These are phyloP conservation scores for Xanthoconium stramineum DNA, from an alignment of 768 basidiomycete species.

Conservation along the genomic window DNA sequence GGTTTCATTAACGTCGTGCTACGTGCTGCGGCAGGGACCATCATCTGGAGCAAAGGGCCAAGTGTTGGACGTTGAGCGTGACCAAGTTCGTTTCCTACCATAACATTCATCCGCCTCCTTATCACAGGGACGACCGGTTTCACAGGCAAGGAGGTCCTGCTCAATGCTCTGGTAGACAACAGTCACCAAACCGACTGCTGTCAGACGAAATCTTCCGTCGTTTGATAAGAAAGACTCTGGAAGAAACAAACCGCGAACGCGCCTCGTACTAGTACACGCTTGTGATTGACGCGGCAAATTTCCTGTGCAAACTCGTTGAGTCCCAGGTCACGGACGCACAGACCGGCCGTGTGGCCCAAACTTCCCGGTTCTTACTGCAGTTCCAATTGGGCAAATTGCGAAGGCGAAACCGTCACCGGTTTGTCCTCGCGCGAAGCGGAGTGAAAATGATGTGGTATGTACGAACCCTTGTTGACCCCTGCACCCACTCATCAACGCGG, in stretches of 20 bases:
- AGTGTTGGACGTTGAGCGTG: not conserved
- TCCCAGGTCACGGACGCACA: slow-evolving; percentile 1
- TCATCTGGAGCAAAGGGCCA: too few species aligned
- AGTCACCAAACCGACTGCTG: slow-evolving; percentile 24
- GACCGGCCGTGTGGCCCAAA: not conserved
- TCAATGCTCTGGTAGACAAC: slow-evolving; percentile 18
- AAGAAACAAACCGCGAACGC: slow-evolving; percentile 21
- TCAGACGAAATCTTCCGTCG: slow-evolving; percentile 22
- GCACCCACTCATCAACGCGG: not conserved
- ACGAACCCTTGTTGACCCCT: too few species aligned
- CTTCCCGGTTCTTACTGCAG: slow-evolving; percentile 29
- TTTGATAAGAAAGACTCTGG: slow-evolving; percentile 13
- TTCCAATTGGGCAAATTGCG: slow-evolving; percentile 21
- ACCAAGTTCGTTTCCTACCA: not conserved
- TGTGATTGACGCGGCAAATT: slow-evolving; percentile 22
- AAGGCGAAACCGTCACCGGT: slow-evolving; percentile 8
- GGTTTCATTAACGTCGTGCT: not conserved
- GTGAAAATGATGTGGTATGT: slow-evolving; percentile 23
- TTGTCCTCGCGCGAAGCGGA: slow-evolving; percentile 17
- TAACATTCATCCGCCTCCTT: slow-evolving; percentile 21
- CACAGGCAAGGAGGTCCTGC: slow-evolving; percentile 20
- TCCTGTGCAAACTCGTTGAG: slow-evolving; percentile 20
- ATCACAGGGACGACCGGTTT: slow-evolving; percentile 27
- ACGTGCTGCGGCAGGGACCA: not conserved
- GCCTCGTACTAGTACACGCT: slow-evolving; percentile 19